Evolutionary conservation across 208 protist genomes (phyloP).

Genomic region (Acanthamoeba divionensis): DNA sequence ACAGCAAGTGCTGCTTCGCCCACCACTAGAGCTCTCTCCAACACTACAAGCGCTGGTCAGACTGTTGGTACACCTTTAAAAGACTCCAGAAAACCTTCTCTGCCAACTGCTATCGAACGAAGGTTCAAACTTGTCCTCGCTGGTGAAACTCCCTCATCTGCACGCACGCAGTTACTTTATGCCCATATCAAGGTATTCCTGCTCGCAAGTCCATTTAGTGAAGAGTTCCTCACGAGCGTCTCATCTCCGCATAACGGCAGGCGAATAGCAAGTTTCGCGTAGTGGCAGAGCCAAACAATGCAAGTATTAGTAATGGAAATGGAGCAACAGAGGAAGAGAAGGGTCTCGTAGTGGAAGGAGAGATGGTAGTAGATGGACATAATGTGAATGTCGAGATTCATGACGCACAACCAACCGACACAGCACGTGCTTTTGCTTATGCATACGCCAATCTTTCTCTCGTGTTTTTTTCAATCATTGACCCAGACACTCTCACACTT

Average conservation of each 20-base stretch:
- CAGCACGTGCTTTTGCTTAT: neutral
- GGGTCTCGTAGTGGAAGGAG: neutral
- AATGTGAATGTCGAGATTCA: neutral
- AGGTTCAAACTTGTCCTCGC: neutral
- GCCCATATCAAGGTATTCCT: neutral
- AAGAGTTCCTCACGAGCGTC: neutral
- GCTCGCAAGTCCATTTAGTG: neutral
- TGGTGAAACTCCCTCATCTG: too few relatives aligned
- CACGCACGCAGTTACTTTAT: too few relatives aligned
- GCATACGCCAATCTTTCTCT: neutral
- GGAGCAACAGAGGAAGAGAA: neutral
- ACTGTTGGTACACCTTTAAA: too few relatives aligned
- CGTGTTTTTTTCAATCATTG: slow-evolving; percentile 37
- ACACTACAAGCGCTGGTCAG: too few relatives aligned
- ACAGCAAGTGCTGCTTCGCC: too few relatives aligned
- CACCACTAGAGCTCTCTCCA: too few relatives aligned
- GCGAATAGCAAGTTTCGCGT: neutral
- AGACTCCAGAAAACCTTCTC: too few relatives aligned
- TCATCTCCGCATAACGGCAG: neutral
- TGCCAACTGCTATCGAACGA: too few relatives aligned
- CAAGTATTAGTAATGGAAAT: too few relatives aligned
- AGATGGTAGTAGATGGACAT: neutral
- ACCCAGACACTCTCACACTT: neutral
- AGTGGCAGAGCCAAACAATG: neutral
- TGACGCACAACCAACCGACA: neutral